Base-by-base conservation (phyloP, 148 eudicot genomes). In the Linanthus parryae region DNA sequence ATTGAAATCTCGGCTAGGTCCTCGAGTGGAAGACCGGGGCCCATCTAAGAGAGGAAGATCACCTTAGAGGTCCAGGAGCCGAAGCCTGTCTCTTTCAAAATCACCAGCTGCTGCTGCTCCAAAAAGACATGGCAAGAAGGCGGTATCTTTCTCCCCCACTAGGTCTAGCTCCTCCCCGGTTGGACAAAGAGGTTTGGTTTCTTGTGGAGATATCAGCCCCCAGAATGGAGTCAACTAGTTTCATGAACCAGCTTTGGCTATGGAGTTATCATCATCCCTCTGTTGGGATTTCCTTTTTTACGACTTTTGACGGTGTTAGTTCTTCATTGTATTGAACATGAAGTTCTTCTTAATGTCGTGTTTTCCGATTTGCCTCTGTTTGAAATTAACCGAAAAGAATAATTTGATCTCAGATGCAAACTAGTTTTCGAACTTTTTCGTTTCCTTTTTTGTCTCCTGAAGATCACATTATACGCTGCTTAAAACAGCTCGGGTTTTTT, bases 131-230 rank as follows among this genome's bases (percentile, higher is more conserved):
- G 28, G 48, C 7, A 49, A 56, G 13, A 83, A 71, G 62, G 69
- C 12, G 56, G 66, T 26, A 15, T 28, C 82, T 15, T 54, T 61
- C 2, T 57, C 54, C 41, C 69, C 52, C n/a, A n/a, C n/a, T 57
- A 79, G 95, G 19, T 37, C 62, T 26, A 84, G 96, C 16, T 84
- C 80, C 73, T 82, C 96, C 37, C 94, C 95, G 22, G 65, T 56
- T 12, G 74, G 63, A 34, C 78, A 69, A 49, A 76, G 75, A 57
- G 95, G 99, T 44, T 69, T 94, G 62, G 99, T 94, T 12, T 78
- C 96, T 21, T 94, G 88, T 46, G 99, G 79, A 33, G 99, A 88
- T 69, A 45, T 56, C 31, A 88, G 88, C 67, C 91, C 95, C 6
- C 77, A 73, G 40, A 74, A 61, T 56, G 81, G 69, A 22, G 58